A percentile compares a stretch with the other conserved stretches of the same genome.
Conservation (phyloP, 2,329 filamentous ascomycete genomes). For the Alternaria sp. region DNA sequence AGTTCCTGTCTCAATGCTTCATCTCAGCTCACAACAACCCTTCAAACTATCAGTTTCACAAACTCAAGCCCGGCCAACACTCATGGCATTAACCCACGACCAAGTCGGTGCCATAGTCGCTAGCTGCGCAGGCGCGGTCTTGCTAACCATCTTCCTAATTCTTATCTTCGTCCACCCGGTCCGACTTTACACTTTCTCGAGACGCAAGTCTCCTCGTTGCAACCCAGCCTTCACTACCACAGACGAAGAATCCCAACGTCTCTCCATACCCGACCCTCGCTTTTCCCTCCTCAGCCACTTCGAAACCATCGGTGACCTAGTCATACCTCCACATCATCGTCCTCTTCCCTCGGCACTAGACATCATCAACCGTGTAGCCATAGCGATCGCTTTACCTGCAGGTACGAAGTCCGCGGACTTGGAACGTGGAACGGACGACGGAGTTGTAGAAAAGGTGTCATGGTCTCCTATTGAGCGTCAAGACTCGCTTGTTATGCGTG, state of each 20-base stretch:
- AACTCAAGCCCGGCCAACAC: neutral
- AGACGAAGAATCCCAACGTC: neutral
- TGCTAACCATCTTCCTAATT: neutral
- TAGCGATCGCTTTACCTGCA: neutral
- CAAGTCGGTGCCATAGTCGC: neutral
- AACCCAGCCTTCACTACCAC: neutral
- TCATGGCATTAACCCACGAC: neutral
- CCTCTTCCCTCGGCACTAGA: neutral
- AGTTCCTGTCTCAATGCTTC: neutral
- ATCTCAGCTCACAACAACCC: neutral
- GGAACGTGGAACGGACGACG: neutral
- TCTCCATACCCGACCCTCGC: neutral
- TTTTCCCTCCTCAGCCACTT: neutral
- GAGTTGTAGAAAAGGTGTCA: accelerated
- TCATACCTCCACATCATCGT: neutral
- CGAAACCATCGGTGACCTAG: neutral
- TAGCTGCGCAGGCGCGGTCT: neutral
- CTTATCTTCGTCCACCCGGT: neutral
- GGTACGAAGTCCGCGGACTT: neutral
- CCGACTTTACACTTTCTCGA: neutral
- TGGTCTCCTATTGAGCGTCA: neutral
- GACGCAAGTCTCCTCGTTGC: neutral
- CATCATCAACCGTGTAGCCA: neutral
- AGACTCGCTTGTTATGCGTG: neutral
- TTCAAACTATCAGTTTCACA: neutral